Evolutionary conservation across 371 early-diverging fungal species (phyloP).

Genomic region (Rhizomucor miehei): DNA sequence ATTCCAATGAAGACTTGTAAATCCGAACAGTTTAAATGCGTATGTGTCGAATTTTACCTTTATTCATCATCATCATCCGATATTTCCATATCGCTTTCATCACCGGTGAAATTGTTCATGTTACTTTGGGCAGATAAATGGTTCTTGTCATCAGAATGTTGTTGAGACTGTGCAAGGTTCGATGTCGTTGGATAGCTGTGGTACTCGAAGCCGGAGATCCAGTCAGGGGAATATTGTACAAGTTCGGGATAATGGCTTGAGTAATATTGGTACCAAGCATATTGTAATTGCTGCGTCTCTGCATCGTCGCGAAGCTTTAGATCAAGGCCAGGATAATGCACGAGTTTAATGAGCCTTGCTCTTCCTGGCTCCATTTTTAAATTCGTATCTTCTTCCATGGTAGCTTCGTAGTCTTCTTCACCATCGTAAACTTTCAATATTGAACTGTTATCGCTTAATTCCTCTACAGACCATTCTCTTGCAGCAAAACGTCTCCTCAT

Average conservation of each 20-base stretch:
- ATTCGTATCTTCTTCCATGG: background rate
- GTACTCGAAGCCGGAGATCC: background rate
- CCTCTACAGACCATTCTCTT: background rate
- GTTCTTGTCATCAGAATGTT: background rate
- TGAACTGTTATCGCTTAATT: background rate
- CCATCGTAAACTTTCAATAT: background rate
- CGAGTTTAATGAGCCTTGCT: background rate
- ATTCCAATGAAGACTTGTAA: too few relatives aligned
- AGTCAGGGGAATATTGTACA: background rate
- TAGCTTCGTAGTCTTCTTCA: background rate
- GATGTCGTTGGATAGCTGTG: background rate
- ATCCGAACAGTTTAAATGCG: too few relatives aligned
- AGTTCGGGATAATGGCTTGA: too few relatives aligned
- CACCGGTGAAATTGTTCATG: background rate
- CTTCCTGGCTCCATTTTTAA: background rate
- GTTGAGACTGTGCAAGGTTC: background rate
- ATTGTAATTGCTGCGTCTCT: background rate
- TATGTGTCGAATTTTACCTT: too few relatives aligned
- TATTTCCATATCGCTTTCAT: background rate
- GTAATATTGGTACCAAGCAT: too few relatives aligned
- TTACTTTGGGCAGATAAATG: background rate
- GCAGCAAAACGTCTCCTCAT: background rate
- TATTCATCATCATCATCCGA: constrained; percentile 1
- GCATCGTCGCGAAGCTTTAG: background rate
- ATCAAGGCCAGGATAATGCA: constrained; percentile 1